phyloP scores from a whole-genome alignment of 2,329 filamentous ascomycete genomes.

The Cytospora mali region DNA sequence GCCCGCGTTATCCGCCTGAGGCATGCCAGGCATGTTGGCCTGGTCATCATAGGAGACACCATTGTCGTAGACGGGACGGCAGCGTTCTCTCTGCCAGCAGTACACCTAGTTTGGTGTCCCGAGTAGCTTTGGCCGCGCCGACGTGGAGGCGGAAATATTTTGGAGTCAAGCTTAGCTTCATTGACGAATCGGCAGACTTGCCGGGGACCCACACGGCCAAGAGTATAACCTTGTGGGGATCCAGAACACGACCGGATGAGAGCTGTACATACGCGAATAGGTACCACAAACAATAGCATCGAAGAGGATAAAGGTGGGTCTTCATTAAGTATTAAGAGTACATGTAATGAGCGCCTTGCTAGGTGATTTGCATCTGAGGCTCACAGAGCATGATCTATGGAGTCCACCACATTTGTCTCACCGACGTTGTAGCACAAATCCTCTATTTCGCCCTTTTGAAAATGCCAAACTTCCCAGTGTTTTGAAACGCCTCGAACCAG shows the following conservation, averaged over 20 bases:
- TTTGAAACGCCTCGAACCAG: constrained; percentile 34
- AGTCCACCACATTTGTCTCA: not conserved
- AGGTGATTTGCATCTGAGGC: not conserved
- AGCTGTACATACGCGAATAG: too few species aligned
- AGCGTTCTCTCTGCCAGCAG: constrained; percentile 11
- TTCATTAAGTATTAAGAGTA: too few species aligned
- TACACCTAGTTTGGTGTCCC: constrained; percentile 10
- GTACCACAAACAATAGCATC: too few species aligned
- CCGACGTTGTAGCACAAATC: not conserved
- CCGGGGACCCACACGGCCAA: not conserved
- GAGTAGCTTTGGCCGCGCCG: not conserved
- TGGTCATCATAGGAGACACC: constrained; percentile 31
- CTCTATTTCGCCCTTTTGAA: constrained; percentile 9
- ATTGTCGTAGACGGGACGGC: constrained; percentile 26
- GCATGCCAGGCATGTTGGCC: constrained; percentile 34
- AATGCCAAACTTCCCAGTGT: constrained; percentile 32
- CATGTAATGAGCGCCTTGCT: not conserved
- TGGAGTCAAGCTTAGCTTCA: constrained; percentile 15
- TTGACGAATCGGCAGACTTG: constrained; percentile 21
- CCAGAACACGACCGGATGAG: too few species aligned
- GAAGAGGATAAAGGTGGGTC: too few species aligned
- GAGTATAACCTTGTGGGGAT: too few species aligned
- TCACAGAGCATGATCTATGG: not conserved
- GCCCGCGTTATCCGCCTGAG: constrained; percentile 33
- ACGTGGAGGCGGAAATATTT: constrained; percentile 20